Evolutionary conservation across 352 stramenopile species (phyloP).

Genomic region (Globisporangium lucens): DNA sequence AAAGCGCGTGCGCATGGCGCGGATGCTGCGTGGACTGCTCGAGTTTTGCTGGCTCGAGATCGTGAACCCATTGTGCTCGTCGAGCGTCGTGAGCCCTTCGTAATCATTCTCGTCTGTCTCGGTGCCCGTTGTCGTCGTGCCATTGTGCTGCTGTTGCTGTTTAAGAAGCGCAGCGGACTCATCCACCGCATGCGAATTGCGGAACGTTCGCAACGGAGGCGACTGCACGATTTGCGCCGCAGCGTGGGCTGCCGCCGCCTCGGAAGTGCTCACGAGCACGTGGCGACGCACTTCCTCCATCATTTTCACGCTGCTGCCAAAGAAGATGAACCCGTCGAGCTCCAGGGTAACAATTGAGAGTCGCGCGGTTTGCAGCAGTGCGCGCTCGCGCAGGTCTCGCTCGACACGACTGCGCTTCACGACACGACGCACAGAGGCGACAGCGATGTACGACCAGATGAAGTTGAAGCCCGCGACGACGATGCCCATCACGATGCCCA

Average conservation of each 20-base stretch:
- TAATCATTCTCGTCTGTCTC: conserved; percentile 4
- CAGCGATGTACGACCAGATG: conserved; percentile 78
- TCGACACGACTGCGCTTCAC: conserved; percentile 82
- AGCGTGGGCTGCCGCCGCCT: conserved; percentile 15
- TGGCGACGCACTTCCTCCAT: conserved; percentile 86
- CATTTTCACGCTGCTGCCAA: conserved; percentile 84
- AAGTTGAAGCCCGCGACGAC: conserved; percentile 88
- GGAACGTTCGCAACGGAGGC: conserved; percentile 14
- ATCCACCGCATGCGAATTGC: conserved; percentile 6
- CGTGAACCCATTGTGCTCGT: conserved; percentile 40
- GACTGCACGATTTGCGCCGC: conserved; percentile 8
- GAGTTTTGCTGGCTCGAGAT: conserved; percentile 22
- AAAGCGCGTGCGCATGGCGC: conserved; percentile 74
- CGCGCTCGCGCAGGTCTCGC: conserved; percentile 70
- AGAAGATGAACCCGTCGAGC: conserved; percentile 87
- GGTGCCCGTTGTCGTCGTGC: neutral
- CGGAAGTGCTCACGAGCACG: conserved; percentile 52
- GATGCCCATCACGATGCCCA: conserved; percentile 94
- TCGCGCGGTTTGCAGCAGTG: conserved; percentile 61
- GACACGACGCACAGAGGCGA: conserved; percentile 68
- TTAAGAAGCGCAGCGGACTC: neutral
- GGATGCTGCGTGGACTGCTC: conserved; percentile 31
- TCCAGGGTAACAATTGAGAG: conserved; percentile 86
- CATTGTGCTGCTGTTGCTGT: conserved; percentile 6
- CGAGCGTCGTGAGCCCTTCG: conserved; percentile 63